Evolutionary conservation across 352 stramenopile genomes (phyloP).

Genomic region (Halophytophthora polymorphica): DNA sequence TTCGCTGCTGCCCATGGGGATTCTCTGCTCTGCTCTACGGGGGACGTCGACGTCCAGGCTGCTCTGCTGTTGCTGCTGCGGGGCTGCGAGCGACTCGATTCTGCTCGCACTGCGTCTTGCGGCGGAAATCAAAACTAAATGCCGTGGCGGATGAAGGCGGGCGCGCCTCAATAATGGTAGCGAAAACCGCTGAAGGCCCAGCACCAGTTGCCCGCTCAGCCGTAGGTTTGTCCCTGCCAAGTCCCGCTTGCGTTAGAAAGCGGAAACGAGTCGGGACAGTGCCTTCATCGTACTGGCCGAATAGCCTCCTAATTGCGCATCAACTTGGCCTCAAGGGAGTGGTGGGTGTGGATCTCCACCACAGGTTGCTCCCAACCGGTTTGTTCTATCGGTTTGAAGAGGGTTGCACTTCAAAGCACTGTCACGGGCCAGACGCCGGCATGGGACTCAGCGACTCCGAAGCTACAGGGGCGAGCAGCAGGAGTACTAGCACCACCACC

Average conservation of each 20-base stretch:
- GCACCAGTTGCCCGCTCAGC: neutral
- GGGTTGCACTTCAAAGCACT: neutral
- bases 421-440: too few species aligned
- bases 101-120: neutral
- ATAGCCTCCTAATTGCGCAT: neutral
- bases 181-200: neutral
- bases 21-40: slow-evolving; percentile 3
- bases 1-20: slow-evolving; percentile 35
- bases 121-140: slow-evolving; percentile 16
- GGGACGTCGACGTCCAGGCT: slow-evolving; percentile 11
- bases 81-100: too few species aligned
- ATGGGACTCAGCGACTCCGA: too few species aligned
- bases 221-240: too few species aligned
- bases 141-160: slow-evolving; percentile 4
- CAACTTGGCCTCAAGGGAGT: slow-evolving; percentile 2
- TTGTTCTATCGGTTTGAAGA: neutral
- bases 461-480: too few species aligned
- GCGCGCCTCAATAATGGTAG: slow-evolving; percentile 12
- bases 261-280: neutral
- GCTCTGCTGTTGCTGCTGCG: neutral
- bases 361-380: neutral
- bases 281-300: slow-evolving; percentile 1
- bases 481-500: too few species aligned
- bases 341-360: slow-evolving; percentile 3
- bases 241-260: too few species aligned